Percentiles rank a stretch among this genome's conserved stretches.
phyloP scores from a whole-genome alignment of 257 asterid genomes.

The Solanum corneliomulleri region DNA sequence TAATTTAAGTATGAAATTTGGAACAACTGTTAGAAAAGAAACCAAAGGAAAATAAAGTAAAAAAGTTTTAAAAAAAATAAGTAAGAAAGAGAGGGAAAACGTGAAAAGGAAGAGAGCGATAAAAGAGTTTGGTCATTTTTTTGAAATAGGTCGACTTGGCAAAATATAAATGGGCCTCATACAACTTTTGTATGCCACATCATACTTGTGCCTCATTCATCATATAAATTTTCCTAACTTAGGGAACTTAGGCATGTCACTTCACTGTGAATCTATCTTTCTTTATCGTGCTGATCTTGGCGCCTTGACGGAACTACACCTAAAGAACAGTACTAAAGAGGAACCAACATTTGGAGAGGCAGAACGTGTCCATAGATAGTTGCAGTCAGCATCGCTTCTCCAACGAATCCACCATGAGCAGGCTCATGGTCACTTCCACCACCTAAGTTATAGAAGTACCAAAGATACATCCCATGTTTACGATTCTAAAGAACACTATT shows the following conservation, averaged over 20 bases:
- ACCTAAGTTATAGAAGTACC: constrained; percentile 37
- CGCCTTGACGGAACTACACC: background rate
- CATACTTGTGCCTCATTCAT: no score
- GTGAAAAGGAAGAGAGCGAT: no score
- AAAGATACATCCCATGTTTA: background rate
- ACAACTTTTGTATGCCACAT: no score
- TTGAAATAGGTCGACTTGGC: no score
- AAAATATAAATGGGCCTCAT: no score
- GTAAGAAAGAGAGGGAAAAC: no score
- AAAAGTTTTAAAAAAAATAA: no score
- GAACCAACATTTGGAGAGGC: constrained; percentile 91
- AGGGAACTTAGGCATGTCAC: background rate
- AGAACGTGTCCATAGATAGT: constrained; percentile 96
- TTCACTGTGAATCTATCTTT: background rate
- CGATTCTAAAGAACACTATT: background rate
- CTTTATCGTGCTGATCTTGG: background rate
- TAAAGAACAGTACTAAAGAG: background rate
- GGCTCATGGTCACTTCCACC: constrained; percentile 99
- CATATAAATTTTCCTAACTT: background rate
- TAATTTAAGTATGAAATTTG: no score
- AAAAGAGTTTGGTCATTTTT: no score
- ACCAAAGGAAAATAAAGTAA: no score
- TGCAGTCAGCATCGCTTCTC: constrained; percentile 98
- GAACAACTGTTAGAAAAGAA: no score
- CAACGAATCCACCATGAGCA: constrained; percentile 96